Evolutionary conservation across 306 rosid genomes (phyloP), one percentile per base, ranked within the genome.

Genomic region (Astragalus glycyphyllos): DNA sequence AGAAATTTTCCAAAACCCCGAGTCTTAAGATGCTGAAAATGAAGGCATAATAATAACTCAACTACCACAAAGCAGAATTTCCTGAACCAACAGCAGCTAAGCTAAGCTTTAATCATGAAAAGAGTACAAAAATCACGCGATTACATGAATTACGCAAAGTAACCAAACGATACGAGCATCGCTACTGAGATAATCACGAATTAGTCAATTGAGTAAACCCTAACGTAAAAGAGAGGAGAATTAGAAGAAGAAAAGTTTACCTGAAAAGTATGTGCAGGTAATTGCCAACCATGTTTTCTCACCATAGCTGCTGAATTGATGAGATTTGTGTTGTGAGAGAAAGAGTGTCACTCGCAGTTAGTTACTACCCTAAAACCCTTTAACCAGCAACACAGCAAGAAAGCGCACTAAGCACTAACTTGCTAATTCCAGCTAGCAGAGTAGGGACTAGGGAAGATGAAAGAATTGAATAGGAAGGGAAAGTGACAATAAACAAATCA

Each of bases 201-300:
- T 17, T 29, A 53, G 12, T 23, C 31, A 15, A 80, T 72, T 15
- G 55, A 81, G 50, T 23, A 84, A 84, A 72, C 80, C 96, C 90
- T 61, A 81, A 75, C 37, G 41, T 67, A 58, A 15, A 65, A 35
- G 12, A 68, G 11, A 6, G 6, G 15, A 53, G 20, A 64, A 61
- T n/a, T 4, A 10, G 37, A 62, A 35, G 79, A 78, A 31, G 56
- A 37, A 35, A 1, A 11, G 41, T 46, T 14, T 35, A 93, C 98
- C 97, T 93, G 98, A 77, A 93, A 93, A 58, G 98, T 90, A 80
- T 93, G 98, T 60, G 98, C 98, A 31, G 98, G 98, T 58, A 93
- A 74, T 53, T 93, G 97, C 98, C 98, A 93, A 60, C 98, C 98
- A 80, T 93, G 97, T 76, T 93, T 88, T 74, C 98, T 83, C 80